Conservation (phyloP, 2,329 filamentous ascomycete species). For the Zopfia rhizophila region DNA sequence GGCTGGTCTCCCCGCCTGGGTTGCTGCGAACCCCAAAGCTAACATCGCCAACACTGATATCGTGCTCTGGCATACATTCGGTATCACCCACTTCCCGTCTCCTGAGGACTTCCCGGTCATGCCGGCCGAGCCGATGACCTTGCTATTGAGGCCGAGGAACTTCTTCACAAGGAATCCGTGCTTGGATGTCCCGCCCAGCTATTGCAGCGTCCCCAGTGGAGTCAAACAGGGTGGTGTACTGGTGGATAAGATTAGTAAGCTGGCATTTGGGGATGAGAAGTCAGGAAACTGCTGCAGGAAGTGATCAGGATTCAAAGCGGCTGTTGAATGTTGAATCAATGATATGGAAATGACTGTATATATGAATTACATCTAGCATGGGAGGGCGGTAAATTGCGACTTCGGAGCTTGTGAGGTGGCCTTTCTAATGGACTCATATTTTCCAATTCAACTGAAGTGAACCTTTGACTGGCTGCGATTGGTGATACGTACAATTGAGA, state of each 20-base stretch:
- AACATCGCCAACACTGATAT: slow-evolving; percentile 84
- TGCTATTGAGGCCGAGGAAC: slow-evolving; percentile 81
- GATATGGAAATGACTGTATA: too few relatives aligned
- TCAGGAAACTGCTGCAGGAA: slow-evolving; percentile 30
- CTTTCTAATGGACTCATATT: too few relatives aligned
- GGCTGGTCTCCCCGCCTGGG: slow-evolving; percentile 78
- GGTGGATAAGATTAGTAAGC: slow-evolving; percentile 62
- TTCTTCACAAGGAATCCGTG: slow-evolving; percentile 85
- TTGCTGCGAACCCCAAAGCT: slow-evolving; percentile 72
- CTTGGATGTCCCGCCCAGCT: slow-evolving; percentile 82
- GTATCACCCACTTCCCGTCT: slow-evolving; percentile 86
- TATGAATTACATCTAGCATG: too few relatives aligned
- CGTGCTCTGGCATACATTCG: slow-evolving; percentile 94
- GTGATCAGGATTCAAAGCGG: too few relatives aligned
- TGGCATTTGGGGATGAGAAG: slow-evolving; percentile 58
- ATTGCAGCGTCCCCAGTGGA: slow-evolving; percentile 77
- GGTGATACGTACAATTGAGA: too few relatives aligned
- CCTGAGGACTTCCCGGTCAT: slow-evolving; percentile 95
- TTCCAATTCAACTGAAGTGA: too few relatives aligned
- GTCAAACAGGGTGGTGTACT: slow-evolving; percentile 60
- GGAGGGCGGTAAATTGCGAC: too few relatives aligned
- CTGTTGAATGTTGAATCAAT: too few relatives aligned
- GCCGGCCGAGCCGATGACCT: slow-evolving; percentile 82
- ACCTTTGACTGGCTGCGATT: too few relatives aligned
- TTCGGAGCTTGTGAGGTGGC: too few relatives aligned